These are phyloP conservation scores for Schwanniomyces vanrijiae DNA, from an alignment of 805 yeast species.

Conservation along the genomic window DNA sequence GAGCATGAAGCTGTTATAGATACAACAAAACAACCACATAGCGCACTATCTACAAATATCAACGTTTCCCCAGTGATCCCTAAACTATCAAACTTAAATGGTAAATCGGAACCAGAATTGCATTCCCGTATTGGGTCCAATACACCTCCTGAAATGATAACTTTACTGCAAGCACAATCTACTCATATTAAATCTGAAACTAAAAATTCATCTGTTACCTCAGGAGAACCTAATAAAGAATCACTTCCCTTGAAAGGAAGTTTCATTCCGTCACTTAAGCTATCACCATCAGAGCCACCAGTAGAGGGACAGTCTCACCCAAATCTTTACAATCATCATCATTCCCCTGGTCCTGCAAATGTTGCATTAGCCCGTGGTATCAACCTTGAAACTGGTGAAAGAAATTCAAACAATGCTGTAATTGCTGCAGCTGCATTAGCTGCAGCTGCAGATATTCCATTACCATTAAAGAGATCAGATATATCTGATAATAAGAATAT, in stretches of 20 bases:
- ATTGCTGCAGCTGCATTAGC: slow-evolving; percentile 85
- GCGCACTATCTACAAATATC: too few species aligned
- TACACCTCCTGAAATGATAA: not conserved
- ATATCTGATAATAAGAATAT: not conserved
- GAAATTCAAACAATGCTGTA: slow-evolving; percentile 50
- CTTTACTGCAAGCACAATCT: not conserved
- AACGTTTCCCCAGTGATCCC: not conserved
- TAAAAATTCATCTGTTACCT: not conserved
- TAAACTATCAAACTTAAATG: not conserved
- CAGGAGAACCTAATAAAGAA: not conserved
- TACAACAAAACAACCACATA: not conserved
- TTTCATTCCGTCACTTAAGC: slow-evolving; percentile 3
- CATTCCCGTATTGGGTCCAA: not conserved
- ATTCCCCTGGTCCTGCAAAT: slow-evolving; percentile 49
- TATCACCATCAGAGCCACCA: slow-evolving; percentile 23
- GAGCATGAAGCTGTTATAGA: not conserved
- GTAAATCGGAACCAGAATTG: not conserved
- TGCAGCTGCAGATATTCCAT: slow-evolving; percentile 76
- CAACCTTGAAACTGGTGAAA: slow-evolving; percentile 30
- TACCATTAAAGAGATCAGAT: slow-evolving; percentile 42
- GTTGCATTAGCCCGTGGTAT: slow-evolving; percentile 41
- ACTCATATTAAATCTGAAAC: not conserved
- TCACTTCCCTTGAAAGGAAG: not conserved
- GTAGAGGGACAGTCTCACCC: not conserved
- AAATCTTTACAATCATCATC: slow-evolving; percentile 5